These are phyloP conservation scores for Penicillium aurantiogriseum DNA, from an alignment of 2,329 filamentous ascomycete species.

Conservation along the genomic window DNA sequence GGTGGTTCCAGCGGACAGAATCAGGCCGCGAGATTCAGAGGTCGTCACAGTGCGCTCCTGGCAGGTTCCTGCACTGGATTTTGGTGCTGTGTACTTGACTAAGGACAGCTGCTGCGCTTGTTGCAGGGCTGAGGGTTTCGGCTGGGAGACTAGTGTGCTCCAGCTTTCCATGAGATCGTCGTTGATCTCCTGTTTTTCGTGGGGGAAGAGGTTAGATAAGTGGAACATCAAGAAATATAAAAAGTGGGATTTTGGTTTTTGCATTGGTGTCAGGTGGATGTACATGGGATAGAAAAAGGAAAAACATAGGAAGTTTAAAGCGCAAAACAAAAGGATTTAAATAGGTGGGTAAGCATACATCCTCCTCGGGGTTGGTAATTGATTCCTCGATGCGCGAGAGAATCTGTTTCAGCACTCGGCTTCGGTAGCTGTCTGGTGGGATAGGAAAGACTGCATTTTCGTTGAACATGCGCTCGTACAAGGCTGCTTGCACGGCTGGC, in stretches of 20 bases:
- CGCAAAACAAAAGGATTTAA: slow-evolving; percentile 15
- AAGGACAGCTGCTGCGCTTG: slow-evolving; percentile 70
- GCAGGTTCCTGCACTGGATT: not conserved
- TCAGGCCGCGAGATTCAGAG: slow-evolving; percentile 57
- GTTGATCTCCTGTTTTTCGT: slow-evolving; percentile 67
- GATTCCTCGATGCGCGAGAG: slow-evolving; percentile 67
- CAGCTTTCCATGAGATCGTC: slow-evolving; percentile 73
- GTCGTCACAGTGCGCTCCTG: slow-evolving; percentile 32
- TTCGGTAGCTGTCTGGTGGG: slow-evolving; percentile 68
- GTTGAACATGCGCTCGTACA: slow-evolving; percentile 68
- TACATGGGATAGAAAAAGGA: slow-evolving; percentile 9
- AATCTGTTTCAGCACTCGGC: slow-evolving; percentile 71
- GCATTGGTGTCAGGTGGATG: slow-evolving; percentile 10
- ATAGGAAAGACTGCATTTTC: slow-evolving; percentile 54
- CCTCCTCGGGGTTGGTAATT: slow-evolving; percentile 77
- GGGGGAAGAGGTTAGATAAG: slow-evolving; percentile 3
- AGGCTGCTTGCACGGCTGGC: slow-evolving; percentile 61
- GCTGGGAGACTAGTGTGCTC: slow-evolving; percentile 62
- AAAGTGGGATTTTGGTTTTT: not conserved
- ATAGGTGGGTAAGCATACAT: slow-evolving; percentile 59
- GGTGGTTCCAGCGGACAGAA: slow-evolving; percentile 59
- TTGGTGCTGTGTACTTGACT: slow-evolving; percentile 65
- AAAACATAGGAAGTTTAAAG: not conserved
- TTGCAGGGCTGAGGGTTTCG: slow-evolving; percentile 62
- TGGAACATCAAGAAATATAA: not conserved